phyloP scores from a whole-genome alignment of 345 rosid genomes.

The Syzygium oleosum region DNA sequence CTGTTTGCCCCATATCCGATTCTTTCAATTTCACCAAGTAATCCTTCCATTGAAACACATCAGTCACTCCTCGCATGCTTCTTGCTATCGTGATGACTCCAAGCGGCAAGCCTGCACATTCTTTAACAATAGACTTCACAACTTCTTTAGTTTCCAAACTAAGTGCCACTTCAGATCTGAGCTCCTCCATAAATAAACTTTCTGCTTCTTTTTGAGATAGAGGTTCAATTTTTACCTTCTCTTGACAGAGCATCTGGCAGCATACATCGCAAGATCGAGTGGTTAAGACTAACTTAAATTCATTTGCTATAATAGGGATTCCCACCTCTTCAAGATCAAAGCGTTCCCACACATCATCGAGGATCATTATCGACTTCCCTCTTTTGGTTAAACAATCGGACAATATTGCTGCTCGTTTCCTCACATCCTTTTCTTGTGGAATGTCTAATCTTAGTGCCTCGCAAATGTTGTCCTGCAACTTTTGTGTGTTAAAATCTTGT shows the following conservation, averaged over 20 bases:
- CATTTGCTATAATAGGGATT: background rate
- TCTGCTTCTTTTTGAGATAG: rapidly evolving
- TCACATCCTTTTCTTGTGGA: background rate
- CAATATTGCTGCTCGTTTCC: background rate
- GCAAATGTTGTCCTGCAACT: rapidly evolving
- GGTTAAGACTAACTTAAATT: background rate
- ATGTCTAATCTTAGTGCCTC: rapidly evolving
- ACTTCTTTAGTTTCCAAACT: rapidly evolving
- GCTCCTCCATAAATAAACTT: background rate
- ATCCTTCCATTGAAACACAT: conserved; percentile 4
- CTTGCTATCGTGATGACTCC: background rate
- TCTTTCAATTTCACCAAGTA: background rate
- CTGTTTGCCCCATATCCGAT: no score
- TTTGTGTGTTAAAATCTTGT: background rate
- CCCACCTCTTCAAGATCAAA: background rate
- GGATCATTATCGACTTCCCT: rapidly evolving
- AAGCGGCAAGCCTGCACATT: conserved; percentile 14
- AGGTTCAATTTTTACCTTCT: background rate
- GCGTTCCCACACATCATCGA: background rate
- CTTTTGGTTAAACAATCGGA: rapidly evolving
- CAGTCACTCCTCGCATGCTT: conserved; percentile 3
- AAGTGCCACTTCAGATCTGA: background rate
- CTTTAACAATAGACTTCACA: background rate
- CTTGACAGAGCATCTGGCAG: background rate
- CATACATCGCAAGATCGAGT: background rate